Conservation (phyloP, 805 yeast genomes). For the Candida ulmi region DNA sequence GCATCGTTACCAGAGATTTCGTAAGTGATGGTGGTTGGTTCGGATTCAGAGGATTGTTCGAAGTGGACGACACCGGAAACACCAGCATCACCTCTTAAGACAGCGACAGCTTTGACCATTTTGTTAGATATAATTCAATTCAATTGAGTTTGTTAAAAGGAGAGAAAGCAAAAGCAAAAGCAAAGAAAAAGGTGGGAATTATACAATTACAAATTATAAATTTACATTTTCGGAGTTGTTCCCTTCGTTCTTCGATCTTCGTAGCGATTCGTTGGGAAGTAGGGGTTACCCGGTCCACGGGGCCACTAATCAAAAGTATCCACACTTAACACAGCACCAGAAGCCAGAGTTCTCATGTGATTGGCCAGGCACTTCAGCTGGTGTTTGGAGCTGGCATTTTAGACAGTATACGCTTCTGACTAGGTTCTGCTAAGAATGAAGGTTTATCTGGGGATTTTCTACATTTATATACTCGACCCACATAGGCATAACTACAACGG, state of each 20-base stretch:
- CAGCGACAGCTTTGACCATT: conserved; percentile 55
- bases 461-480: background rate
- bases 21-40: conserved; percentile 82
- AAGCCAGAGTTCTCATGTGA: too few species aligned
- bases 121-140: conserved; percentile 2
- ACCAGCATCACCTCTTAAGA: conserved; percentile 89
- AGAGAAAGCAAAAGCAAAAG: background rate
- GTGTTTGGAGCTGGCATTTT: too few species aligned
- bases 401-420: too few species aligned
- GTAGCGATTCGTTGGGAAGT: too few species aligned
- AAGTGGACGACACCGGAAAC: conserved; percentile 85
- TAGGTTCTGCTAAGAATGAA: too few species aligned
- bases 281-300: too few species aligned
- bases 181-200: background rate
- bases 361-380: too few species aligned
- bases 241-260: too few species aligned
- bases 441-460: background rate
- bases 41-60: conserved; percentile 74
- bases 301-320: too few species aligned
- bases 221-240: too few species aligned
- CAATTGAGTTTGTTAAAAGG: background rate
- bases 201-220: too few species aligned
- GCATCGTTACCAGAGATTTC: conserved; percentile 87
- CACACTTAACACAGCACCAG: too few species aligned
- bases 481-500: background rate